These are phyloP conservation scores for Clavaria fumosa DNA, from an alignment of 768 basidiomycete genomes.

Conservation along the genomic window DNA sequence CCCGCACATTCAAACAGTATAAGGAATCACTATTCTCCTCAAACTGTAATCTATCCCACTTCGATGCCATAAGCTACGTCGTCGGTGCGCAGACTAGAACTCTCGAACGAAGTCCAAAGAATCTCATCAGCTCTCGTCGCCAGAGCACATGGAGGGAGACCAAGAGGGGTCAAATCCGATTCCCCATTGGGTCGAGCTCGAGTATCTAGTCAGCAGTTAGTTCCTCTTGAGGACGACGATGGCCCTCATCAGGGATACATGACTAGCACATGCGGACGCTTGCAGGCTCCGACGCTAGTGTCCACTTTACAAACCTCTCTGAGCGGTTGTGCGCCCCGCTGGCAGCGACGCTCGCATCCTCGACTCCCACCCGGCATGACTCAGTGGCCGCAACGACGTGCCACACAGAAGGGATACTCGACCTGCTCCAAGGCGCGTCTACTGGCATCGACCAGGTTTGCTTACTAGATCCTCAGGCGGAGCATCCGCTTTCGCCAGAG, in stretches of 20 bases:
- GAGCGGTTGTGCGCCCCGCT: slow-evolving; percentile 45
- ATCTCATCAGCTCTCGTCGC: neutral
- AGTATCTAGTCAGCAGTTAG: too few species aligned
- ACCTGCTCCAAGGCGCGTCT: slow-evolving; percentile 31
- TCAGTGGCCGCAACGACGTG: slow-evolving; percentile 26
- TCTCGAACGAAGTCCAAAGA: neutral
- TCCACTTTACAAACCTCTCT: slow-evolving; percentile 84
- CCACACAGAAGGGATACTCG: slow-evolving; percentile 37
- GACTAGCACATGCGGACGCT: slow-evolving; percentile 81
- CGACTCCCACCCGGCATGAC: neutral
- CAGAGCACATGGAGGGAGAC: too few species aligned
- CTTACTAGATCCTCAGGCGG: slow-evolving; percentile 85
- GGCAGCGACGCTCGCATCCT: slow-evolving; percentile 17
- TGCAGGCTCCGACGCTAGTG: slow-evolving; percentile 44
- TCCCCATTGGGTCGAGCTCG: too few species aligned
- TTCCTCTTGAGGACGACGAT: too few species aligned
- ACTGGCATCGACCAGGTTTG: slow-evolving; percentile 53
- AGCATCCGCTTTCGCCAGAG: slow-evolving; percentile 47
- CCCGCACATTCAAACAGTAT: too few species aligned
- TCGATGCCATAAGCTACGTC: neutral
- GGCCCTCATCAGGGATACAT: slow-evolving; percentile 1
- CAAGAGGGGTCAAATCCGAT: too few species aligned
- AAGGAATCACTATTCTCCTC: too few species aligned
- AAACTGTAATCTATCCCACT: too few species aligned
- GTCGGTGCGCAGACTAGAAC: neutral